These are phyloP conservation scores for Harrya chromipes DNA, from an alignment of 768 basidiomycete species.

Conservation along the genomic window DNA sequence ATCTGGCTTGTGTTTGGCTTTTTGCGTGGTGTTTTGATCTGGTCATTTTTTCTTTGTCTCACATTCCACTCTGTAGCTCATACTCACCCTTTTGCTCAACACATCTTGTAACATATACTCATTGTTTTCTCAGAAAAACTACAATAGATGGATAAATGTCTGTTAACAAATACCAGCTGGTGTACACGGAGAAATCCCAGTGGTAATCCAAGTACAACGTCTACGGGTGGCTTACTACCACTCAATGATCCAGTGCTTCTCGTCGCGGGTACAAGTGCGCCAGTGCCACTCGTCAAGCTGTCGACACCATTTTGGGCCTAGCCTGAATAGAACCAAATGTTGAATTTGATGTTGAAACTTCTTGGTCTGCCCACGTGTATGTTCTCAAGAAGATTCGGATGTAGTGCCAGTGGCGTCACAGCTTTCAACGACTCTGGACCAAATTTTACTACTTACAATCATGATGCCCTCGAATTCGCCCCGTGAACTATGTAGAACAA, in stretches of 20 bases:
- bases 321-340: too few species aligned
- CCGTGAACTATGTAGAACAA: too few species aligned
- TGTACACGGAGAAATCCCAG: not conserved
- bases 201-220: not conserved
- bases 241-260: constrained; percentile 32
- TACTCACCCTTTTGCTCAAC: not conserved
- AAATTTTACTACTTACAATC: too few species aligned
- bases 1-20: not conserved
- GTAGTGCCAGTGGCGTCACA: too few species aligned
- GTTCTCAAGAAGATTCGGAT: too few species aligned
- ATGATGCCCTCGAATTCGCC: too few species aligned
- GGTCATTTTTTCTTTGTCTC: constrained; percentile 1
- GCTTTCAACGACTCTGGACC: too few species aligned
- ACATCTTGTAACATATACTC: constrained; percentile 10
- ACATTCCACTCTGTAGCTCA: constrained; percentile 16
- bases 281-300: constrained; percentile 8
- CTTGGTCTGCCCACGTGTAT: too few species aligned
- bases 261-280: not conserved
- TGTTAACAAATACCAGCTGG: too few species aligned
- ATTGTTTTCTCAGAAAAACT: not conserved
- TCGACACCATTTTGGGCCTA: constrained; percentile 2
- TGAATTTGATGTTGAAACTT: too few species aligned
- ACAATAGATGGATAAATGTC: not conserved
- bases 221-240: not conserved
- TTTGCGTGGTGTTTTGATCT: not conserved